Evolutionary conservation across 169 alveolate genomes (phyloP).

Genomic region (Plasmodium coatneyi): DNA sequence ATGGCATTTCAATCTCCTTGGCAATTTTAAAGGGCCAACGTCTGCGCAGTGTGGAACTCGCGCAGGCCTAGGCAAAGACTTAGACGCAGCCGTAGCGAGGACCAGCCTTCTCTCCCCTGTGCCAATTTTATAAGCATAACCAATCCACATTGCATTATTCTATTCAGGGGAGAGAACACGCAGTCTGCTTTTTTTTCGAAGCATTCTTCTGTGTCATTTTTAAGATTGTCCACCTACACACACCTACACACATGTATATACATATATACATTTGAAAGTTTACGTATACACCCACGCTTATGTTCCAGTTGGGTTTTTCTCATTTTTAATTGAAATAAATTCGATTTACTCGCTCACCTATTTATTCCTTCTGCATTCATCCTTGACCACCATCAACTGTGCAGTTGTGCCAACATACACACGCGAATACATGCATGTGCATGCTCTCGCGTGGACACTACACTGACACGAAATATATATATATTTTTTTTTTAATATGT

Average conservation of each 20-base stretch:
- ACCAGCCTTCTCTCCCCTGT: background rate
- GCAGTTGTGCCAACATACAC: background rate
- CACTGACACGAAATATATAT: background rate
- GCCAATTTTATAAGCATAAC: background rate
- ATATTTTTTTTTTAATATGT: background rate
- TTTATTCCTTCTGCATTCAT: background rate
- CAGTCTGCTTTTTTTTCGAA: background rate
- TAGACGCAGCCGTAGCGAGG: background rate
- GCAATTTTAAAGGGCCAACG: background rate
- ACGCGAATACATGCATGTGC: background rate
- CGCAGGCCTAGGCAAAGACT: background rate
- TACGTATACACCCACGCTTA: background rate
- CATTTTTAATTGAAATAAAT: background rate
- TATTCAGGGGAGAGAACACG: background rate
- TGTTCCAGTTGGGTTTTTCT: background rate
- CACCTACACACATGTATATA: background rate
- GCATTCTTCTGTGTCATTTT: background rate
- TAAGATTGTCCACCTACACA: background rate
- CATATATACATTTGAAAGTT: background rate
- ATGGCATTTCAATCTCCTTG: background rate
- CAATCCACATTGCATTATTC: background rate
- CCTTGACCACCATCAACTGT: background rate
- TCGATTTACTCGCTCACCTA: background rate
- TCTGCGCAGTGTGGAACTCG: background rate
- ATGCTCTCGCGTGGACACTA: background rate